Percentiles rank a stretch among this genome's conserved stretches.
Evolutionary conservation across 495 filamentous ascomycete genomes (phyloP).

Genomic region (Evernia prunastri): DNA sequence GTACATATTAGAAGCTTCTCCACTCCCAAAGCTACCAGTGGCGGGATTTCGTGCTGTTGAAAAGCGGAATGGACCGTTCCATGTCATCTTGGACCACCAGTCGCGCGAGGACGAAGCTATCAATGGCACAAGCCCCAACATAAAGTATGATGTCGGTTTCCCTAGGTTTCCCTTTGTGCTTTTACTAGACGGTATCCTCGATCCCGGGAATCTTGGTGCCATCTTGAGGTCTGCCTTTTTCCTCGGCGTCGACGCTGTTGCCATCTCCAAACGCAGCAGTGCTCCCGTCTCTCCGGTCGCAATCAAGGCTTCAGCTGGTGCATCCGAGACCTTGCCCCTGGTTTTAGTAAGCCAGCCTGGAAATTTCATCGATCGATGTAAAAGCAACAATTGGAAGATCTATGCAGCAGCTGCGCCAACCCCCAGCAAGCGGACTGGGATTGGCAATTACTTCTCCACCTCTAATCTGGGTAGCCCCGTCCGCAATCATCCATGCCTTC

Average conservation of each 20-base stretch:
- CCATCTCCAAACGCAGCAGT: conserved; percentile 58
- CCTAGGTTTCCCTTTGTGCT: conserved; percentile 68
- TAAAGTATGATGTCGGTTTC: conserved; percentile 33
- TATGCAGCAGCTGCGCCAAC: conserved; percentile 67
- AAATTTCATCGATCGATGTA: conserved; percentile 61
- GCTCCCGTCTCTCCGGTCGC: conserved; percentile 68
- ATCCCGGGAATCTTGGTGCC: conserved; percentile 83
- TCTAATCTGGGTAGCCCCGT: conserved; percentile 41
- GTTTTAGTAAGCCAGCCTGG: conserved; percentile 58
- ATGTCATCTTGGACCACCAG: conserved; percentile 58
- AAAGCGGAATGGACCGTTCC: conserved; percentile 40
- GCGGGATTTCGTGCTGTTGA: conserved; percentile 46
- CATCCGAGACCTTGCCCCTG: conserved; percentile 68
- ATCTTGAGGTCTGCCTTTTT: conserved; percentile 83
- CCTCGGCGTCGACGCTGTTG: conserved; percentile 72
- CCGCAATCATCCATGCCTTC: conserved; percentile 55
- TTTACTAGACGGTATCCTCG: conserved; percentile 75
- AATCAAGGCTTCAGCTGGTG: conserved; percentile 81
- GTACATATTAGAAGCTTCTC: conserved; percentile 80
- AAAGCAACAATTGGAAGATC: conserved; percentile 69
- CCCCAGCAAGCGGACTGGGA: conserved; percentile 1
- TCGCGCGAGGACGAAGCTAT: conserved; percentile 62
- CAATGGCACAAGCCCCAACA: conserved; percentile 52
- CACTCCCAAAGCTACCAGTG: conserved; percentile 68
- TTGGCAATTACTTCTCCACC: conserved; percentile 19